Percentiles rank a stretch among this genome's conserved stretches.
These are phyloP conservation scores for Microbotryum intermedium DNA, from an alignment of 1,284 basidiomycete species.

Conservation along the genomic window DNA sequence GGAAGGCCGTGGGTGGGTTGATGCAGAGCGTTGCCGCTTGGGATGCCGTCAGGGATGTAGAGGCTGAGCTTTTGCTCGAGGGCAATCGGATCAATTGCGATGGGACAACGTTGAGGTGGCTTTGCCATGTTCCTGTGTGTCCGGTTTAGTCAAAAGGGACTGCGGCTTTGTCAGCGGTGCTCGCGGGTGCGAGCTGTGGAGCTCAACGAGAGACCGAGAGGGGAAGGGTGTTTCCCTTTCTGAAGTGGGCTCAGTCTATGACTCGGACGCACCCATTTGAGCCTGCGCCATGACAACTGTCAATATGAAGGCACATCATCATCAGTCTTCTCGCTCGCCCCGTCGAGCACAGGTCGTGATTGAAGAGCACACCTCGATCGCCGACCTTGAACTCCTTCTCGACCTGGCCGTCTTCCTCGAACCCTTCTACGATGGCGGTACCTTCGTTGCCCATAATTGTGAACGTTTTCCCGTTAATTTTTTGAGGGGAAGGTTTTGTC, in stretches of 20 bases:
- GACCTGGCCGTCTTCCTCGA: slow-evolving; percentile 43
- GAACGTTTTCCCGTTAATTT: slow-evolving; percentile 23
- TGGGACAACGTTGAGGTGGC: slow-evolving; percentile 49
- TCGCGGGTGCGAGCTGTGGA: not conserved
- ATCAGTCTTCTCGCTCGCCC: not conserved
- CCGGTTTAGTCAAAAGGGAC: too few species aligned
- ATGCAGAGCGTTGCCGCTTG: slow-evolving; percentile 69
- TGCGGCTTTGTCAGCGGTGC: not conserved
- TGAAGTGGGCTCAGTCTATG: not conserved
- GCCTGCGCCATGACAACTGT: slow-evolving; percentile 56
- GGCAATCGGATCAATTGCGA: slow-evolving; percentile 58
- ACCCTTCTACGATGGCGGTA: slow-evolving; percentile 55
- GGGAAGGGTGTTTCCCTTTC: too few species aligned
- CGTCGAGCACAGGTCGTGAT: not conserved
- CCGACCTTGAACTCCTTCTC: slow-evolving; percentile 49
- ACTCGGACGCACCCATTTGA: slow-evolving; percentile 42
- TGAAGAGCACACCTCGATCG: slow-evolving; percentile 49
- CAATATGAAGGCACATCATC: not conserved
- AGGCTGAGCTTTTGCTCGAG: slow-evolving; percentile 23
- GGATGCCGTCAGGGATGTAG: slow-evolving; percentile 36
- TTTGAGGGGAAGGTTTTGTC: slow-evolving; percentile 48
- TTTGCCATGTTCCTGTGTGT: slow-evolving; percentile 61
- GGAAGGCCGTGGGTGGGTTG: slow-evolving; percentile 71
- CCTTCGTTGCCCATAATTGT: slow-evolving; percentile 70
- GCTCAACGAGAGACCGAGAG: not conserved